Evolutionary conservation across 2,329 filamentous ascomycete genomes (phyloP), one percentile per base, ranked within the genome.

Genomic region (Myriosclerotinia curreyana): DNA sequence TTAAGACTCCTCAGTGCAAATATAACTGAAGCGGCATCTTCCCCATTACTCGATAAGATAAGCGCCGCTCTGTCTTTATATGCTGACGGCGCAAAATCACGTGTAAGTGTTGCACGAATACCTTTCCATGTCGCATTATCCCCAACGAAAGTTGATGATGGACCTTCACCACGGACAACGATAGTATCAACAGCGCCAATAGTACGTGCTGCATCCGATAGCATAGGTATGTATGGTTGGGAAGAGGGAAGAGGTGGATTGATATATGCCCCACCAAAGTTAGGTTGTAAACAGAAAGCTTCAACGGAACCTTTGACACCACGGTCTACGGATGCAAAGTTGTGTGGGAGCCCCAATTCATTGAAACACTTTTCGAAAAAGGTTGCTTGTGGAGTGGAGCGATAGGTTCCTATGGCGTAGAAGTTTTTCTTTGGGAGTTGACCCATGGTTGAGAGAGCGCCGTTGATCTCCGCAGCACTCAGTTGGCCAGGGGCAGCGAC

Each of bases 101-200:
- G 84, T 5, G 88, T 95, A 65, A 96, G 79, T 0, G 91, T 92
- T 60, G 90, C 89, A 55, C 92, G 82, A 64, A 96, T 94, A 1
- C 91, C 91, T 75, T 91, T 92, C 90, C 91, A 95, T 17, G 87
- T 86, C 14, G 90, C 89, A 69, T 96, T 96, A 71, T 95, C 91
- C 54, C 92, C 89, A 20, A 93, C 79, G 49, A 94, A 83, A 6
- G 82, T 81, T 61, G 80, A 82, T 0, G 78, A 77, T 1, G 77
- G 75, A 4, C 77, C 79, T 15, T 80, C 79, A 5, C 75, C 73
- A 61, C 82, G 83, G 31, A 90, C 86, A 31, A 92, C 82, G 53
- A 96, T 90, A 0, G 91, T 95, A 73, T 96, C 91, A 46, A 95
- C 83, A 69, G 92, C 86, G 14, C 91, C 91, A 67, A 92, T 95